Base-by-base conservation (phyloP, 331 rosid species). In the Acacia pycnantha region DNA sequence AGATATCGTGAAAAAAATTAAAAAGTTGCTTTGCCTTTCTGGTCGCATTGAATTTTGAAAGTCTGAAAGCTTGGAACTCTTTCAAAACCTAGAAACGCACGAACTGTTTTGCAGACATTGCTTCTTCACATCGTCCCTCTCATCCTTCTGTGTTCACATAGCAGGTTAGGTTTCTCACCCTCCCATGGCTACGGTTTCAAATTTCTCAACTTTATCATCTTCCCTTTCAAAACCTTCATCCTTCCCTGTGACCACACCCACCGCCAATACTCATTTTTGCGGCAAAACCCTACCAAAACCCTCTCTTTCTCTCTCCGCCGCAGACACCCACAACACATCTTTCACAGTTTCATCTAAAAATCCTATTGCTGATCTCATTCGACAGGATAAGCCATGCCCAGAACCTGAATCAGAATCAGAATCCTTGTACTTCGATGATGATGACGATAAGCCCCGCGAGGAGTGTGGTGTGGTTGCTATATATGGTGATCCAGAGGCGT, bases 381-480 rank as follows among this genome's bases (percentile, higher is more conserved):
- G 84, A 0, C 40, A 54, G 44, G 26, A 53, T 44, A 70, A 83
- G 14, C 31, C 74, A 18, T 18, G 19, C 82, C 85, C 81, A 59
- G 77, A 73, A 64, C 0, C 66, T 4, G 53, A 48, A 48, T 3
- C 53, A 3, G 54, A 70, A 43, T 13, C 74, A n/a, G 18, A 70
- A 22, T 69, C 74, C 11, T 22, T 41, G 9, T 3, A n/a, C 11
- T 33, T 11, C 27, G 68, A 14, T 16, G 85, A 75, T 2, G 87
- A 83, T 6, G 92, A 91, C 82, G 92, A 93, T 22, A 95, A 90
- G 87, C 97, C 93, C 6, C 92, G 97, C 8, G 97, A 95, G 65
- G 98, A 95, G 92, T 95, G 98, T 79, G 99, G 99, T 7, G 94
- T 93, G 0, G 97, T 95, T 0, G 98, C 94, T 0, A 92, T 95